Evolutionary conservation across 345 rosid species (phyloP).

Genomic region (Arabis alpina): DNA sequence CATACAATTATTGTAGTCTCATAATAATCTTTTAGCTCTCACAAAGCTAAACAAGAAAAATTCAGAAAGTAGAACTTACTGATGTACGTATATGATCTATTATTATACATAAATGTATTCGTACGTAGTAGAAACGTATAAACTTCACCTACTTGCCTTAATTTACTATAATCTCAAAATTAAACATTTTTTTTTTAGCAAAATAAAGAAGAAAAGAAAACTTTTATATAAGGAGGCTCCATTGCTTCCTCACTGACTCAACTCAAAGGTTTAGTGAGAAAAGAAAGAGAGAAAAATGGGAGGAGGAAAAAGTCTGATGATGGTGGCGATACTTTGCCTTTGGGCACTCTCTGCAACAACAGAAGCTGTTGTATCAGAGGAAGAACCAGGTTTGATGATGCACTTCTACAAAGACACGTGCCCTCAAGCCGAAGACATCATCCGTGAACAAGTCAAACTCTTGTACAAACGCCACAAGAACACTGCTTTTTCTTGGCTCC

Average conservation of each 20-base stretch:
- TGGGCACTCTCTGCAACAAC: constrained; percentile 57
- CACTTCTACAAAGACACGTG: constrained; percentile 86
- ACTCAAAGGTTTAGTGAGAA: constrained; percentile 31
- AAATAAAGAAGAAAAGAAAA: constrained; percentile 21
- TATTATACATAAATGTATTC: constrained; percentile 5
- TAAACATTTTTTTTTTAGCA: neutral
- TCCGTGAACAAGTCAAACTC: constrained; percentile 85
- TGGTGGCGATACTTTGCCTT: constrained; percentile 48
- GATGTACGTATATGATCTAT: neutral
- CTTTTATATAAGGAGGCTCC: constrained; percentile 34
- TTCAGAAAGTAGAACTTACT: too few species aligned
- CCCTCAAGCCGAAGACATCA: constrained; percentile 95
- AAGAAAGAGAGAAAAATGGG: constrained; percentile 48
- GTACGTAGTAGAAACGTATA: neutral
- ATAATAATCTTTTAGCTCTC: too few species aligned
- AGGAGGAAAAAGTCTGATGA: constrained; percentile 49
- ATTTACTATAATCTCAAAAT: constrained; percentile 24
- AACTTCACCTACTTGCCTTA: constrained; percentile 33
- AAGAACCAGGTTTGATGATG: constrained; percentile 72
- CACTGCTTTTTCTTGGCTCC: constrained; percentile 99
- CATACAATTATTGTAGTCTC: constrained; percentile 12
- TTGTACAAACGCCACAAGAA: constrained; percentile 99
- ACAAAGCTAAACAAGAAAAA: too few species aligned
- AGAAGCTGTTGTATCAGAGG: constrained; percentile 51
- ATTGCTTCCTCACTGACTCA: constrained; percentile 37